phyloP scores from a whole-genome alignment of 805 yeast genomes.

The Lipomyces orientalis region DNA sequence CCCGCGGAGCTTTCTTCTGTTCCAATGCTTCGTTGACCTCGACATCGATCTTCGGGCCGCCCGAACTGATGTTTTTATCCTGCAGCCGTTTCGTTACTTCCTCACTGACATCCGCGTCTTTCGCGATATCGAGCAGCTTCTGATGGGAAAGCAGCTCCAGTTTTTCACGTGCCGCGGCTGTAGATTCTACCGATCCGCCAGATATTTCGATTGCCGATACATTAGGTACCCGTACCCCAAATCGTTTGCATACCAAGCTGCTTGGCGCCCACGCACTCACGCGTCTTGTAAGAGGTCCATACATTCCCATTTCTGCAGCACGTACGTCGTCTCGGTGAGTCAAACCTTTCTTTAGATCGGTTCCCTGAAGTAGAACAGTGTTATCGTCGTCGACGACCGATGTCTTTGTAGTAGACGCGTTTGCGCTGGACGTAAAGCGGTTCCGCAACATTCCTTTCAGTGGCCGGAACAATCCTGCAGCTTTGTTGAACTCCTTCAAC shows the following conservation, averaged over 20 bases:
- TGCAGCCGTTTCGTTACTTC: constrained; percentile 1
- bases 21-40: constrained; percentile 37
- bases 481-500: constrained; percentile 38
- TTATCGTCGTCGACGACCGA: constrained; percentile 19
- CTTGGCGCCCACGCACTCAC: constrained; percentile 37
- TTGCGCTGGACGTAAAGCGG: constrained; percentile 36
- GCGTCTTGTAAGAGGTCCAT: constrained; percentile 39
- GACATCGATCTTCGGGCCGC: constrained; percentile 14
- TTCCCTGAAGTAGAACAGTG: constrained; percentile 2
- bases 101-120: constrained; percentile 18
- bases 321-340: constrained; percentile 16
- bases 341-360: not conserved
- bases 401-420: not conserved
- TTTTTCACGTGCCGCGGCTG: not conserved
- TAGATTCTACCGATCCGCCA: not conserved
- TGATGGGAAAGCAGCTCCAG: constrained; percentile 17
- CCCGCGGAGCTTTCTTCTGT: constrained; percentile 35
- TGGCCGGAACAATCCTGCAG: constrained; percentile 41
- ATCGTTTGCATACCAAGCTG: constrained; percentile 41
- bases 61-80: constrained; percentile 6
- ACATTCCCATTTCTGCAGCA: constrained; percentile 39
- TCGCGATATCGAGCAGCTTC: constrained; percentile 14
- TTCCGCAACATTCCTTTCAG: constrained; percentile 40
- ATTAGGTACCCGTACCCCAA: constrained; percentile 32
- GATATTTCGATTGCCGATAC: constrained; percentile 5